Evolutionary conservation across 306 rosid genomes (phyloP).

Genomic region (Prunus fruticosa): DNA sequence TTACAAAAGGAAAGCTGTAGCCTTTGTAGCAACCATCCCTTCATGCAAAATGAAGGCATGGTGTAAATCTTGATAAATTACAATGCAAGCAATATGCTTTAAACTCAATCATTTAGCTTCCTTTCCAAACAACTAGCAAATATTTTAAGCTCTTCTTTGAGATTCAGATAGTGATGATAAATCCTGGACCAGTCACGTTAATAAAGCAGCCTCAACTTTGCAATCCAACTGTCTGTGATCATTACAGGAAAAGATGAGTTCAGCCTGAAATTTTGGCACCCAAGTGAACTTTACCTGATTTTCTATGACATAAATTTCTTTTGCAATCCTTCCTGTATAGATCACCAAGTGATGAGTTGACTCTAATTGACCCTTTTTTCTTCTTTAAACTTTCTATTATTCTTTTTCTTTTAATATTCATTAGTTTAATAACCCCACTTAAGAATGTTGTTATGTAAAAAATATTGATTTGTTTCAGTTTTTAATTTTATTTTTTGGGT

Average conservation of each 20-base stretch:
- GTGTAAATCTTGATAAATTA: neutral
- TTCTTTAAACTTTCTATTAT: neutral
- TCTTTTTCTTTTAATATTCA: neutral
- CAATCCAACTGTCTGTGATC: conserved; percentile 1
- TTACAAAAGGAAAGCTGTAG: too few species aligned
- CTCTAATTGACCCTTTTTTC: neutral
- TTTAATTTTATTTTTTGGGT: neutral
- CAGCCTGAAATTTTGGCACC: neutral
- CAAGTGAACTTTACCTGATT: neutral
- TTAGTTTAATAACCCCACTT: neutral
- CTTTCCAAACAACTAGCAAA: neutral
- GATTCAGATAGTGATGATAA: conserved; percentile 1
- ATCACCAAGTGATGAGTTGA: neutral
- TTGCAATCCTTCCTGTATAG: neutral
- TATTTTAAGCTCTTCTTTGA: neutral
- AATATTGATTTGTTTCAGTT: neutral
- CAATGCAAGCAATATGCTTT: neutral
- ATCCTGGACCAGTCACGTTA: conserved; percentile 12
- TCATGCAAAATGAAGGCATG: too few species aligned
- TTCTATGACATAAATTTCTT: neutral
- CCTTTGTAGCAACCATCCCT: too few species aligned
- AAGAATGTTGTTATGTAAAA: neutral
- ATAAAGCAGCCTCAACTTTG: conserved; percentile 13
- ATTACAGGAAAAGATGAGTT: conserved; percentile 9
- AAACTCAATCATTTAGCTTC: neutral